These are phyloP conservation scores for Xylaria sp. DNA, from an alignment of 2,329 filamentous ascomycete species.

Conservation along the genomic window DNA sequence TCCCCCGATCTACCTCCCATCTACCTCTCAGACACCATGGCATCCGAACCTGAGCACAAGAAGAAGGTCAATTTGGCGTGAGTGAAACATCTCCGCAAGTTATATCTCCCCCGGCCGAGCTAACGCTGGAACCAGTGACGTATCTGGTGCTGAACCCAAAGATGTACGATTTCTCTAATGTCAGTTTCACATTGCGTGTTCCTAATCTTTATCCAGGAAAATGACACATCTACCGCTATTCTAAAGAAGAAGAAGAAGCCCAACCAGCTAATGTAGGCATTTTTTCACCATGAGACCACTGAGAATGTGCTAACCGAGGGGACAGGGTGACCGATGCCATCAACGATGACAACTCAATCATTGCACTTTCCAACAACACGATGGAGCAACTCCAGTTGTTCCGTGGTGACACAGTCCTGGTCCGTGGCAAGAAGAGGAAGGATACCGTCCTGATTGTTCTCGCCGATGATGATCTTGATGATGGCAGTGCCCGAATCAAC, in stretches of 20 bases:
- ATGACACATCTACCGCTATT: constrained; percentile 94
- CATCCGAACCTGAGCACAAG: constrained; percentile 77
- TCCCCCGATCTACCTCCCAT: constrained; percentile 20
- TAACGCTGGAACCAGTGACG: constrained; percentile 71
- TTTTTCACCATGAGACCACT: neutral
- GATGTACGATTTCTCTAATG: constrained; percentile 66
- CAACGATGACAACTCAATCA: constrained; percentile 99
- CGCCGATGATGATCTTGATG: constrained; percentile 96
- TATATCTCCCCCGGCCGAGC: constrained; percentile 39
- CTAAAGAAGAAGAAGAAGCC: constrained; percentile 99
- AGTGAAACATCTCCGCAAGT: constrained; percentile 49
- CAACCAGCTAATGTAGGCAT: constrained; percentile 88
- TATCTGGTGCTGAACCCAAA: constrained; percentile 88
- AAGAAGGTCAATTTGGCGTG: constrained; percentile 87
- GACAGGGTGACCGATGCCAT: constrained; percentile 94
- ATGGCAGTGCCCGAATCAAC: constrained; percentile 97
- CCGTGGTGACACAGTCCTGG: constrained; percentile 96
- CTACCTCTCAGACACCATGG: constrained; percentile 66
- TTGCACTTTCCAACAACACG: constrained; percentile 96
- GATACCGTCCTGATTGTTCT: constrained; percentile 98
- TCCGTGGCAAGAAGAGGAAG: constrained; percentile 99
- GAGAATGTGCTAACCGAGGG: constrained; percentile 34
- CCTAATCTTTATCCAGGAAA: constrained; percentile 65
- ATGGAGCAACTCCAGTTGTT: constrained; percentile 99
- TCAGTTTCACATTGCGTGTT: constrained; percentile 33